A percentile compares a stretch with the other conserved stretches of the same genome.
These are phyloP conservation scores for Podospora pseudocomata DNA, from an alignment of 495 filamentous ascomycete genomes.

Conservation along the genomic window DNA sequence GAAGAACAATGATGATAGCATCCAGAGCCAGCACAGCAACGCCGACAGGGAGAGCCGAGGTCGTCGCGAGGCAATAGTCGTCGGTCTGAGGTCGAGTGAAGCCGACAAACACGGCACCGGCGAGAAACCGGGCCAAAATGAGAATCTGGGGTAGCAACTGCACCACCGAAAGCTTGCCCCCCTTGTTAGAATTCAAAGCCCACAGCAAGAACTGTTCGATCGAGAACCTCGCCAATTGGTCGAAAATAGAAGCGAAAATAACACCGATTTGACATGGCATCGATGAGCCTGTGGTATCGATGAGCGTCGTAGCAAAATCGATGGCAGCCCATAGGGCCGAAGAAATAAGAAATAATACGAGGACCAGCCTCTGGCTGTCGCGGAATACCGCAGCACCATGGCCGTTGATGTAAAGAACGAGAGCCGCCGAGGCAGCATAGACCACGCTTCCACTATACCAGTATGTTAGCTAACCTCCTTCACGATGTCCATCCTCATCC, in stretches of 20 bases:
- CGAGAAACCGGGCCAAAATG: conserved; percentile 43
- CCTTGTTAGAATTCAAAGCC: conserved; percentile 38
- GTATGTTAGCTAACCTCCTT: neutral
- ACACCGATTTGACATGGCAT: conserved; percentile 47
- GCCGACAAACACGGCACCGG: conserved; percentile 48
- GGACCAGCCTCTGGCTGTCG: conserved; percentile 62
- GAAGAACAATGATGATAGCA: conserved; percentile 40
- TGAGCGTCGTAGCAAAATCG: conserved; percentile 47
- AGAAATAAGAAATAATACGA: conserved; percentile 50
- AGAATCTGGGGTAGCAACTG: conserved; percentile 41
- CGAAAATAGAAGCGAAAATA: conserved; percentile 49
- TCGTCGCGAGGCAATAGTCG: conserved; percentile 47
- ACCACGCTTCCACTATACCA: conserved; percentile 46
- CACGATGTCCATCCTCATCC: neutral
- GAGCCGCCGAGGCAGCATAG: conserved; percentile 48
- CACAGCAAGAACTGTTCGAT: conserved; percentile 53
- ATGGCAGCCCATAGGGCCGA: conserved; percentile 50
- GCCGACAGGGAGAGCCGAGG: conserved; percentile 42
- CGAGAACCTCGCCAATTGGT: conserved; percentile 49
- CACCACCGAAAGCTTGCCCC: conserved; percentile 25
- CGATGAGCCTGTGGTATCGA: conserved; percentile 38
- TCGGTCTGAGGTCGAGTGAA: conserved; percentile 48
- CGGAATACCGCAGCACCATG: conserved; percentile 48
- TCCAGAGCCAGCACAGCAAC: conserved; percentile 45
- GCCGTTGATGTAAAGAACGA: conserved; percentile 50